A percentile compares a stretch with the other conserved stretches of the same genome.
Conservation (phyloP, 768 basidiomycete species). For the Lepiota venenata region DNA sequence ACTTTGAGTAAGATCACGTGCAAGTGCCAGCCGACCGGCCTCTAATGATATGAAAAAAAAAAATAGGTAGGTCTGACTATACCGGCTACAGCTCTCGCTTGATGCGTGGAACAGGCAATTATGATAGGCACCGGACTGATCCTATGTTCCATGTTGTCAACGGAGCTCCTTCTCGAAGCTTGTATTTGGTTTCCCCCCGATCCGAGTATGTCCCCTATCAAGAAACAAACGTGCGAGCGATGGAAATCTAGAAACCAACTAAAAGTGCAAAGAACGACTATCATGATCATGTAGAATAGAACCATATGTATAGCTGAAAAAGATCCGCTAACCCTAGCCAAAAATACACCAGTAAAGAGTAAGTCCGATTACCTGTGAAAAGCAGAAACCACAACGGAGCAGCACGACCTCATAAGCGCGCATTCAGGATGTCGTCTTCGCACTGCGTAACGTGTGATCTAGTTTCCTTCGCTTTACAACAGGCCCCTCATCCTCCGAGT, state of each 20-base stretch:
- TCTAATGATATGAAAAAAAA: no score
- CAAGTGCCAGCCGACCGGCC: no score
- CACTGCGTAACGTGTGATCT: conserved; percentile 21
- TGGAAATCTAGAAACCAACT: conserved; percentile 1
- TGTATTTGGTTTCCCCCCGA: background rate
- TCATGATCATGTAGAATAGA: background rate
- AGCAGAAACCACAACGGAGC: no score
- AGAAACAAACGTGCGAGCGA: conserved; percentile 7
- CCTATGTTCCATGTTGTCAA: background rate
- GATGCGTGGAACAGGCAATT: no score
- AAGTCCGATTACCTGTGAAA: background rate
- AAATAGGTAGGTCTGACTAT: no score
- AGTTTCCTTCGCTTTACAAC: conserved; percentile 55
- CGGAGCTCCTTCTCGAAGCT: background rate
- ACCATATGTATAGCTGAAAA: background rate
- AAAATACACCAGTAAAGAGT: conserved; percentile 2
- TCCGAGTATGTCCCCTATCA: background rate
- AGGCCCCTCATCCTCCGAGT: conserved; percentile 54
- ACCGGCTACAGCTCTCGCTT: no score
- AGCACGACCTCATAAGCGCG: no score
- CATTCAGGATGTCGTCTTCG: background rate
- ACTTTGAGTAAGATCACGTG: no score
- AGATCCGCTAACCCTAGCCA: background rate
- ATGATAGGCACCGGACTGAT: no score
- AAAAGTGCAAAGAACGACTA: background rate